Evolutionary conservation across 2,329 filamentous ascomycete species (phyloP).

Genomic region (Hymenoscyphus infarciens): DNA sequence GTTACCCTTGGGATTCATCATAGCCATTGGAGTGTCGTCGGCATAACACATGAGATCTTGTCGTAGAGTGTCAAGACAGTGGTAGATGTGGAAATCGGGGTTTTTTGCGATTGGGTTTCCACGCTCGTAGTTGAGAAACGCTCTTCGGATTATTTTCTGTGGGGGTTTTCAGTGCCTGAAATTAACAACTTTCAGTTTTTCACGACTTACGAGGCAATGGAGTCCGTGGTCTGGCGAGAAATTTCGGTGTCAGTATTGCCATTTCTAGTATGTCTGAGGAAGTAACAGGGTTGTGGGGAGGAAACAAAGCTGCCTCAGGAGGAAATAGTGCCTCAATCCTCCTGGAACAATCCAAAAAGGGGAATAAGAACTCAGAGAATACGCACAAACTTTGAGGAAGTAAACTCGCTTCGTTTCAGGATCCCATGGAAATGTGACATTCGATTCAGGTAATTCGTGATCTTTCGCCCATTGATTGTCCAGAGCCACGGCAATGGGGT

Average conservation of each 20-base stretch:
- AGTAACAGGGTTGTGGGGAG: no score
- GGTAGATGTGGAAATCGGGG: slow-evolving; percentile 8
- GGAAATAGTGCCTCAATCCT: no score
- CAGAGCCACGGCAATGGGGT: not conserved
- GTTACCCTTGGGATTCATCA: not conserved
- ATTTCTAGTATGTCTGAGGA: no score
- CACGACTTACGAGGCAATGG: slow-evolving; percentile 3
- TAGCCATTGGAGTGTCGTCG: slow-evolving; percentile 10
- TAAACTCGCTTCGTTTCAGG: slow-evolving; percentile 3
- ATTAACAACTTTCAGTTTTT: not conserved
- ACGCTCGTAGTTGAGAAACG: not conserved
- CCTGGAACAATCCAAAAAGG: no score
- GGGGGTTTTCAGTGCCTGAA: not conserved
- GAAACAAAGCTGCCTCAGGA: no score
- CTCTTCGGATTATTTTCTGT: not conserved
- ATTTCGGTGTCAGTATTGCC: no score
- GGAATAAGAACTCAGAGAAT: no score
- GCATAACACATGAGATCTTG: slow-evolving; percentile 17
- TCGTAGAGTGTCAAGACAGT: slow-evolving; percentile 14
- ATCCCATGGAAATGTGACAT: slow-evolving; percentile 5
- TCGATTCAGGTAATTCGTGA: not conserved
- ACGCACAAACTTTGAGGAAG: not conserved
- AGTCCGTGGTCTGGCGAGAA: not conserved
- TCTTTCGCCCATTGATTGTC: not conserved
- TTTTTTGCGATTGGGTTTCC: not conserved